Percentiles rank a stretch among this genome's conserved stretches.
phyloP scores from a whole-genome alignment of 345 rosid genomes.

The Aethionema arabicum region DNA sequence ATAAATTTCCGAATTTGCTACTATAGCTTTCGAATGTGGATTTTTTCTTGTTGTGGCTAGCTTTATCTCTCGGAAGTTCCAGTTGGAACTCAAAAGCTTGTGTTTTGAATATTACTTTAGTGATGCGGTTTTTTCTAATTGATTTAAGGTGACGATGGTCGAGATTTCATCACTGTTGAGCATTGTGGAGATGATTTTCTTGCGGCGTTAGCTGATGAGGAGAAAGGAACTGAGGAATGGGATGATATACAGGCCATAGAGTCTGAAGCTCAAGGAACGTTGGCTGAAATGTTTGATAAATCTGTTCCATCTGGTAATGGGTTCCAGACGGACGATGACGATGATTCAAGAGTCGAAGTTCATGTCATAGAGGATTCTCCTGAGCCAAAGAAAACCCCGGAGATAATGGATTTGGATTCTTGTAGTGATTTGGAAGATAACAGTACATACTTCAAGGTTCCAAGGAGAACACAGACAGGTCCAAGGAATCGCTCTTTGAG shows the following conservation, averaged over 20 bases:
- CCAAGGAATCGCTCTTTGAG: constrained; percentile 33
- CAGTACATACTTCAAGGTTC: constrained; percentile 16
- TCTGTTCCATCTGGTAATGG: constrained; percentile 22
- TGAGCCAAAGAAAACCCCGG: constrained; percentile 36
- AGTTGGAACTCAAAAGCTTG: not conserved
- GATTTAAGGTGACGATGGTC: constrained; percentile 70
- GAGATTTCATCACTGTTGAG: constrained; percentile 77
- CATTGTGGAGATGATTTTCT: constrained; percentile 85
- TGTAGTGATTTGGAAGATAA: constrained; percentile 51
- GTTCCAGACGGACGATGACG: constrained; percentile 21
- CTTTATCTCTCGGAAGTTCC: too few relatives aligned
- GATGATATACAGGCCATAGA: constrained; percentile 70
- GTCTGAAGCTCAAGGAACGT: constrained; percentile 73
- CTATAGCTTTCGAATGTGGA: not conserved
- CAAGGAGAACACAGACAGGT: constrained; percentile 30
- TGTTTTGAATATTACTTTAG: not conserved
- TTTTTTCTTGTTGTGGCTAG: not conserved
- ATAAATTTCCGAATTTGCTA: not conserved
- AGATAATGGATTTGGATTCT: constrained; percentile 59
- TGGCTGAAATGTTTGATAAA: constrained; percentile 52
- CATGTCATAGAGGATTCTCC: constrained; percentile 56
- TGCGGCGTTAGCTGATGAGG: constrained; percentile 70
- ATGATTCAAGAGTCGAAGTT: constrained; percentile 29
- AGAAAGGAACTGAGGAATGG: constrained; percentile 83
- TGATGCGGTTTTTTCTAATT: not conserved